Percentiles rank a stretch among this genome's conserved stretches.
Evolutionary conservation across 2,329 filamentous ascomycete genomes (phyloP).

Genomic region (Colletotrichum salicis): DNA sequence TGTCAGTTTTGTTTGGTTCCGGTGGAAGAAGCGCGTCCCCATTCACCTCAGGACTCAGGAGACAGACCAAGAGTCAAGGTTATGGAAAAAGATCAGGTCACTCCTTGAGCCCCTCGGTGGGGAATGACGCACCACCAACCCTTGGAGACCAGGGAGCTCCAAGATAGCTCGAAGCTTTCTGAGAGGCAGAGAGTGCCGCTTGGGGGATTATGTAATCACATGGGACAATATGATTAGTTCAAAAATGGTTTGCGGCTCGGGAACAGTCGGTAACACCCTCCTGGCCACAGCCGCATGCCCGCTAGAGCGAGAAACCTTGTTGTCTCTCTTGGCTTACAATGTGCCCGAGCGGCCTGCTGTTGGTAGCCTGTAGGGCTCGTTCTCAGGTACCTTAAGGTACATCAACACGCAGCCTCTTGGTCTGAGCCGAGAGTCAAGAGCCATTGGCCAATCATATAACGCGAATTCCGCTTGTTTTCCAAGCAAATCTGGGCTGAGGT

Average conservation of each 20-base stretch:
- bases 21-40: not conserved
- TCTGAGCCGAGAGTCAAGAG: not conserved
- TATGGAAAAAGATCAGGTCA: slow-evolving; percentile 31
- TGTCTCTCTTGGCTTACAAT: not conserved
- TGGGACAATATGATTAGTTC: slow-evolving; percentile 11
- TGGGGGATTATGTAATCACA: not conserved
- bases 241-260: not conserved
- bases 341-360: not conserved
- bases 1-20: not conserved
- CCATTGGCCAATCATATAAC: slow-evolving; percentile 17
- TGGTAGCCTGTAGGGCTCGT: not conserved
- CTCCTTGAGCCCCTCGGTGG: slow-evolving; percentile 33
- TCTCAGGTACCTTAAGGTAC: not conserved
- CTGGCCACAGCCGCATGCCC: slow-evolving; percentile 22
- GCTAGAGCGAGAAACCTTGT: slow-evolving; percentile 15
- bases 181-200: not conserved
- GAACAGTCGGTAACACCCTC: slow-evolving; percentile 28
- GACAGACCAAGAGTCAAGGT: not conserved
- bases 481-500: slow-evolving; percentile 16
- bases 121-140: slow-evolving; percentile 28
- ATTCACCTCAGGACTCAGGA: not conserved
- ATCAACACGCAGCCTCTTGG: not conserved
- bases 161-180: slow-evolving; percentile 5
- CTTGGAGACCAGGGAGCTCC: slow-evolving; percentile 16
- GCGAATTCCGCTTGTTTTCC: not conserved